These are phyloP conservation scores for Spergularia marina DNA, from an alignment of 148 eudicot species.

Conservation along the genomic window DNA sequence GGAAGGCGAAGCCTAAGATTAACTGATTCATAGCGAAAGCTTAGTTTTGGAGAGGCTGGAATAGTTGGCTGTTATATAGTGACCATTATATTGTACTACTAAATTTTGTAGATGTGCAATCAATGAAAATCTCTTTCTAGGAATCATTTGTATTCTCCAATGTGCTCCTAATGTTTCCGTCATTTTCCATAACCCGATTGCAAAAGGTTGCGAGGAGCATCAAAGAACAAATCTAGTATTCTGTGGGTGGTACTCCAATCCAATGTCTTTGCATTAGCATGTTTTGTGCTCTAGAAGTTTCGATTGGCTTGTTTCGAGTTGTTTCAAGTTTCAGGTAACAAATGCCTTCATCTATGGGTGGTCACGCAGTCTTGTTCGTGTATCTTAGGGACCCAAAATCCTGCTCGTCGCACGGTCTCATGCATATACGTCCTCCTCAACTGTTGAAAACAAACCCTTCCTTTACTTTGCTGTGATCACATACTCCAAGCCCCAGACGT, in stretches of 20 bases:
- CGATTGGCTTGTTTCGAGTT: no score
- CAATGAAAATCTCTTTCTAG: conserved; percentile 7
- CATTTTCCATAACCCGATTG: not conserved
- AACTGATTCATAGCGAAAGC: conserved; percentile 36
- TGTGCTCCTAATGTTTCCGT: not conserved
- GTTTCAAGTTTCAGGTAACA: no score
- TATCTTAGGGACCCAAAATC: conserved; percentile 7
- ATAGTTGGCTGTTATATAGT: conserved; percentile 8
- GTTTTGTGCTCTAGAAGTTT: no score
- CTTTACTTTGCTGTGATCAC: not conserved
- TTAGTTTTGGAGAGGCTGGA: not conserved
- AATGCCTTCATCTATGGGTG: no score
- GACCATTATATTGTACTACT: conserved; percentile 3
- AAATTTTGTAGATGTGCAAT: conserved; percentile 17
- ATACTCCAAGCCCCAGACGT: conserved; percentile 15
- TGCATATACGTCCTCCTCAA: conserved; percentile 14
- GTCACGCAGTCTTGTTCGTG: no score
- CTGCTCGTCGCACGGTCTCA: conserved; percentile 22
- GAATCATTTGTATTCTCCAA: not conserved
- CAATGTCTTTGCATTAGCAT: no score
- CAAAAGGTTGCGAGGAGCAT: no score
- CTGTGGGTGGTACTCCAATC: no score
- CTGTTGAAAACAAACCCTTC: conserved; percentile 20
- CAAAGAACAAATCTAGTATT: no score
- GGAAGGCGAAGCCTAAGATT: conserved; percentile 87